Percentiles rank a stretch among this genome's conserved stretches.
These are phyloP conservation scores for Dacryopinax primogenitus DNA, from an alignment of 768 basidiomycete genomes.

Conservation along the genomic window DNA sequence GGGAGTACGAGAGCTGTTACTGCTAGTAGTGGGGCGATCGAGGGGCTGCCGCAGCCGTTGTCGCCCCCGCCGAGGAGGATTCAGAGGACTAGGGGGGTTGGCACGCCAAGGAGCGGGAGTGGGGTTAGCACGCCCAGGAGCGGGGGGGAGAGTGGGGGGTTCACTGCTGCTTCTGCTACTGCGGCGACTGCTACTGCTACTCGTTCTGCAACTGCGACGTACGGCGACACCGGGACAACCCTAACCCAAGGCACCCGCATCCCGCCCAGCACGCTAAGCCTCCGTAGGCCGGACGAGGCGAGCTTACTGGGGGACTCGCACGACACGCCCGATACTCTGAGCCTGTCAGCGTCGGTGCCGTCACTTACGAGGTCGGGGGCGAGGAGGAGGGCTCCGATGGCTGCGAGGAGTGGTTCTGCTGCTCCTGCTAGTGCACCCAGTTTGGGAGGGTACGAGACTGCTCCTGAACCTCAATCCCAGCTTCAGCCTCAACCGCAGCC, in stretches of 20 bases:
- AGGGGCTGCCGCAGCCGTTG: conserved; percentile 4
- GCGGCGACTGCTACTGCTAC: conserved; percentile 61
- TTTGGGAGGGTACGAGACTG: no score
- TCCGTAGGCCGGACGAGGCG: conserved; percentile 39
- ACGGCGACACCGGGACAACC: conserved; percentile 14
- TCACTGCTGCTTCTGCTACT: conserved; percentile 30
- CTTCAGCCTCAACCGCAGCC: background rate
- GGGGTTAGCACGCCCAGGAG: conserved; percentile 3
- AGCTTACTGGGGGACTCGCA: conserved; percentile 49
- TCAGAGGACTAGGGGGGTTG: background rate
- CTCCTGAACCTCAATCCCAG: conserved; percentile 30
- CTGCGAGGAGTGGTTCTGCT: no score
- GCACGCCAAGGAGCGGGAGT: background rate
- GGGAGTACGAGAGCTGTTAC: background rate
- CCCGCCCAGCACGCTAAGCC: conserved; percentile 40
- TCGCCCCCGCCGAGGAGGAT: background rate
- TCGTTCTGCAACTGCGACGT: conserved; percentile 23
- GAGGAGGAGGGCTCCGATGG: no score
- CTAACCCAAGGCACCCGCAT: conserved; percentile 31
- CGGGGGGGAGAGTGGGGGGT: background rate
- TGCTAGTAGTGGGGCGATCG: conserved; percentile 13
- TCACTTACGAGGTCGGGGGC: no score
- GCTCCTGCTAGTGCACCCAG: no score
- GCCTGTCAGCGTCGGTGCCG: no score
- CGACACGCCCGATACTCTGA: conserved; percentile 27